These are phyloP conservation scores for Penicillium sp. DNA, from an alignment of 2,329 filamentous ascomycete genomes.

Conservation along the genomic window DNA sequence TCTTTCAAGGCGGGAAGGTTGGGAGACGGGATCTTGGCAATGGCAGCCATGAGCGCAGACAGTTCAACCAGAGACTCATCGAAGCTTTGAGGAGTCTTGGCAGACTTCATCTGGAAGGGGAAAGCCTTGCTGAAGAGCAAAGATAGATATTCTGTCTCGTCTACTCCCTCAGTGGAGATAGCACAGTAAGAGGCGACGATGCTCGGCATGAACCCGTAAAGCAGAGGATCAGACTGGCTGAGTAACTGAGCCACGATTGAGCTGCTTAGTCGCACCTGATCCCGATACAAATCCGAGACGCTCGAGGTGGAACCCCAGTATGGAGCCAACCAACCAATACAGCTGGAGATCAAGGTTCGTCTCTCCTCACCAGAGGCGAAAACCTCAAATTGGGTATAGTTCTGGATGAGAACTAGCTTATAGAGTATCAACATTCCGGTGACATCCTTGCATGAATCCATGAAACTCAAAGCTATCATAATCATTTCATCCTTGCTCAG, in stretches of 20 bases:
- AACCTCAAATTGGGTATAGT: conserved; percentile 72
- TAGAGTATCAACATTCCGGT: conserved; percentile 87
- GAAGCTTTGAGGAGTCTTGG: conserved; percentile 55
- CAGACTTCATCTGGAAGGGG: conserved; percentile 69
- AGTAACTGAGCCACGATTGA: conserved; percentile 83
- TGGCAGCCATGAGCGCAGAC: conserved; percentile 72
- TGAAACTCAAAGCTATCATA: conserved; percentile 82
- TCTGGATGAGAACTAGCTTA: conserved; percentile 84
- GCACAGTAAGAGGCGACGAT: conserved; percentile 80
- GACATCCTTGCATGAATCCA: conserved; percentile 78
- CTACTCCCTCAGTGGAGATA: conserved; percentile 58
- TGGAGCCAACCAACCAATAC: conserved; percentile 79
- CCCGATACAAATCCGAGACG: conserved; percentile 76
- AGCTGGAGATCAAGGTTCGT: conserved; percentile 66
- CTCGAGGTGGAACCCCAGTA: conserved; percentile 75
- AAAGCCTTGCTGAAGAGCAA: conserved; percentile 83
- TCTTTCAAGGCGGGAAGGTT: conserved; percentile 71
- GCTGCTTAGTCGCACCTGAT: conserved; percentile 87
- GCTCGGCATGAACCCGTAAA: conserved; percentile 82
- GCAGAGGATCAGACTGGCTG: conserved; percentile 66
- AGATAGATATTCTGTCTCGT: conserved; percentile 57
- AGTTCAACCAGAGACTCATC: conserved; percentile 85
- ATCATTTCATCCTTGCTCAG: conserved; percentile 76
- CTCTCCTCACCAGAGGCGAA: conserved; percentile 72
- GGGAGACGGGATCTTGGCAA: conserved; percentile 64